Percentiles rank a stretch among this genome's conserved stretches.
Conservation (phyloP, 2,329 filamentous ascomycete genomes). For the Calonectria hawksworthii region DNA sequence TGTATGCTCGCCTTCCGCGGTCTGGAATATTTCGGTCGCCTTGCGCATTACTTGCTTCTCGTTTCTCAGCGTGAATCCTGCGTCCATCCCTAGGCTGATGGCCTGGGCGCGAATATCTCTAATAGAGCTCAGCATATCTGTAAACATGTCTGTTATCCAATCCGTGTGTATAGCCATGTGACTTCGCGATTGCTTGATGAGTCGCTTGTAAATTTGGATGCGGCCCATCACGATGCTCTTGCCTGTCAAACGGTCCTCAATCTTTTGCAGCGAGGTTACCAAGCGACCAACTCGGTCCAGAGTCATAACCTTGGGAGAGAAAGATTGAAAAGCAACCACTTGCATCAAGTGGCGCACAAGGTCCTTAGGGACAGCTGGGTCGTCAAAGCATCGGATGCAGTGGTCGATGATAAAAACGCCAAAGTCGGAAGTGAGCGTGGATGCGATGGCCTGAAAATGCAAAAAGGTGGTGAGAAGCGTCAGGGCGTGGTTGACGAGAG, state of each 20-base stretch:
- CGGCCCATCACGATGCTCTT: slow-evolving; percentile 86
- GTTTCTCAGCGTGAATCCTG: slow-evolving; percentile 77
- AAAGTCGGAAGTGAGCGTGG: slow-evolving; percentile 82
- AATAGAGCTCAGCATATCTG: slow-evolving; percentile 83
- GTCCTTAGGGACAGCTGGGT: slow-evolving; percentile 79
- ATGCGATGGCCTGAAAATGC: slow-evolving; percentile 78
- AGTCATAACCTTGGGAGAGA: slow-evolving; percentile 81
- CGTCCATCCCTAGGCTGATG: slow-evolving; percentile 80
- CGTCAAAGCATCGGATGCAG: slow-evolving; percentile 80
- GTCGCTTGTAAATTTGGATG: slow-evolving; percentile 81
- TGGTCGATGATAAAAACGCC: slow-evolving; percentile 85
- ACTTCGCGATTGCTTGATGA: slow-evolving; percentile 78
- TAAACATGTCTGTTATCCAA: slow-evolving; percentile 88
- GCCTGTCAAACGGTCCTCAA: slow-evolving; percentile 81
- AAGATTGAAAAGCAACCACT: slow-evolving; percentile 84
- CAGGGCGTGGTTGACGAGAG: slow-evolving; percentile 82
- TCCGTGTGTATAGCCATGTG: slow-evolving; percentile 79
- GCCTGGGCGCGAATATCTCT: slow-evolving; percentile 83
- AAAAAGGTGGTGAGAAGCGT: slow-evolving; percentile 84
- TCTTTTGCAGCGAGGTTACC: slow-evolving; percentile 77
- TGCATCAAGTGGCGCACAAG: slow-evolving; percentile 85
- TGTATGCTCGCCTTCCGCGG: slow-evolving; percentile 64
- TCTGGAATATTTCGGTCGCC: slow-evolving; percentile 74
- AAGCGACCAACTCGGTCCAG: slow-evolving; percentile 78
- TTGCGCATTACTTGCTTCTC: slow-evolving; percentile 77